Evolutionary conservation across 768 basidiomycete genomes (phyloP), one percentile per base, ranked within the genome.

Genomic region (Terana coerulea): DNA sequence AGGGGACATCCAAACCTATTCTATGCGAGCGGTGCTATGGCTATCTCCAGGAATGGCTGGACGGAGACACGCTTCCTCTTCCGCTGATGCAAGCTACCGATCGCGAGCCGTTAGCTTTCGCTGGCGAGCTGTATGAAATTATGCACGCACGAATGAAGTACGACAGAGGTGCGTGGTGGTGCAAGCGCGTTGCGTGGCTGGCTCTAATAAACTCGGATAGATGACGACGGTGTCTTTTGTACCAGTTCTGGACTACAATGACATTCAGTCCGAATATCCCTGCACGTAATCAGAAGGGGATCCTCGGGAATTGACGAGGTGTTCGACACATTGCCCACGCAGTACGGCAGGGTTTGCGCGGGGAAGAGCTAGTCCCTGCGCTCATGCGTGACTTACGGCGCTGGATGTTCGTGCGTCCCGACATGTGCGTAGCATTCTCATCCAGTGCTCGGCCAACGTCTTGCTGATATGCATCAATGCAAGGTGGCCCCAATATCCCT

Each of bases 371-470:
- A 2, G 3, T 50, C 11, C 48, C 48, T 21, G 48, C 48, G 8
- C 8, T 50, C 36, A 29, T 50, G 37, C 36, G 24, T 1, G 48
- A 50, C 28, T 9, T 24, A 9, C 35, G 48, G 15, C 36, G 28
- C 5, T 50, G 48, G 48, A 50, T 50, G 48, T 50, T 50, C 39
- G 41, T 50, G 48, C 35, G 48, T 3, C 48, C 48, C 7, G 35
- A 50, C 39, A 31, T 50, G 48, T 50, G 28, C 5, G 48, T 28
- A 19, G 22, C n/a, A 1, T 22, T 21, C 21, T 42, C 21, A 22
- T 9, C 10, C 9, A 11, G 12, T 11, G 40, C 40, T 22, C 21
- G 9, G 21, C 11, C 21, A 42, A 12, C 11, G 12, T 11, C 11
- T 10, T 42, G 11, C 12, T 42, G 40, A 14, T 42, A 42, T 14